Base-by-base conservation (phyloP, 208 protist genomes). In the Phytomonas sp. region DNA sequence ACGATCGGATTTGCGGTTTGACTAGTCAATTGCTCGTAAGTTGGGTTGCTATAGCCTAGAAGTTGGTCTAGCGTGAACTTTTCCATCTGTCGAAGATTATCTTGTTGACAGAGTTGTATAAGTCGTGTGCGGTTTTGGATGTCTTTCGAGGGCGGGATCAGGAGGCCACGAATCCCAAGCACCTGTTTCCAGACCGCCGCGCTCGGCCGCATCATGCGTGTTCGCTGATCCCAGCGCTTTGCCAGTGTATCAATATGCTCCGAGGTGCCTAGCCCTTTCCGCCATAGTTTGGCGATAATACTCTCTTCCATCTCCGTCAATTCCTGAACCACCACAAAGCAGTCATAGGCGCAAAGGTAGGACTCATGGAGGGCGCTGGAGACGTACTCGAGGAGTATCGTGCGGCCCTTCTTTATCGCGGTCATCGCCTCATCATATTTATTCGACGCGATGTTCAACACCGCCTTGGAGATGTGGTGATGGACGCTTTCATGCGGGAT, bases 291-390 rank as follows among this genome's bases (percentile, higher is more conserved):
- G 56, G 97, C 98, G 30, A 82, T 69, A 26, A 99, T 82, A 11
- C 99, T 87, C 86, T 99, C 98, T 84, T 99, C 98, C 33, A 99
- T 75, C 80, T 99, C 98, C 0, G 93, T 90, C 1, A 99, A 81
- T 76, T 99, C 96, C 79, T 99, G 98, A 59, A 98, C 89, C 16
- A 88, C 73, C 6, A 99, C 97, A 31, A 99, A 79, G 3, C 84
- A 79, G 5, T 95, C 83, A 82, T 99, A 99, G 14, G 89, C 87
- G 14, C 89, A 82, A 19, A 76, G 78, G 70, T 96, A 94, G 4
- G 91, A 94, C 77, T 96, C 88, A 68, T 93, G 83, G 64, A 95
- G 77, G 16, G 94, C 72, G 19, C 83, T 84, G 32, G 88, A 79
- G 56, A 94, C 64, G 32, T 94, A 82, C 37, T 87, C 79, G 69